Conservation (phyloP, 345 rosid species). For the Gossypium sturtianum region DNA sequence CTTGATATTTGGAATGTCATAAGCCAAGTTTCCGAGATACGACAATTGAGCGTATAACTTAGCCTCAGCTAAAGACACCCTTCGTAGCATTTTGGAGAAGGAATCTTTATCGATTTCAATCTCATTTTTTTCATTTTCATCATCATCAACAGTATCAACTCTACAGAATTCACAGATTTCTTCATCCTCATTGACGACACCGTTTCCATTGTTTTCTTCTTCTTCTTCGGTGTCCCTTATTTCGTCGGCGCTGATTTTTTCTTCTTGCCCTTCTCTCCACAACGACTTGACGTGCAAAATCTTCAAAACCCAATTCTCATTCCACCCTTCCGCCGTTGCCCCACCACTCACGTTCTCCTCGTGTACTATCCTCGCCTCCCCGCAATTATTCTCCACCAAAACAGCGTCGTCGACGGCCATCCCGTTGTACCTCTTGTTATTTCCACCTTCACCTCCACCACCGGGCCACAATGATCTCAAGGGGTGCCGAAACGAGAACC, state of each 20-base stretch:
- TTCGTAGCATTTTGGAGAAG: constrained; percentile 63
- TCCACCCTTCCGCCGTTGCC: constrained; percentile 27
- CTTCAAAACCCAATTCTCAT: constrained; percentile 83
- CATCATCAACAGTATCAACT: constrained; percentile 32
- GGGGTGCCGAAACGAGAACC: constrained; percentile 15
- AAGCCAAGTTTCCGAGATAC: constrained; percentile 72
- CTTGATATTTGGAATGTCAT: constrained; percentile 68
- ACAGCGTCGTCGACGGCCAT: constrained; percentile 56
- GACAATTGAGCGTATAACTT: constrained; percentile 74
- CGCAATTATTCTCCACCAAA: constrained; percentile 39
- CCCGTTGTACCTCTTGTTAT: constrained; percentile 30
- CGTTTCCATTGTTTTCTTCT: constrained; percentile 5
- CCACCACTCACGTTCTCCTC: constrained; percentile 20
- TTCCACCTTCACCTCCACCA: constrained; percentile 24
- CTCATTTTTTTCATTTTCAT: constrained; percentile 32
- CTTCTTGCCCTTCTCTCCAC: constrained; percentile 41
- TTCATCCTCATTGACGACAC: constrained; percentile 27
- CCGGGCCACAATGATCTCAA: constrained; percentile 18
- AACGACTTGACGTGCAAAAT: constrained; percentile 70
- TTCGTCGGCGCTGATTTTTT: background rate
- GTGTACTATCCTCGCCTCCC: constrained; percentile 10
- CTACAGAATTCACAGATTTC: constrained; percentile 47
- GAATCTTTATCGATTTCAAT: constrained; percentile 56
- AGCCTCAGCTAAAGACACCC: constrained; percentile 61
- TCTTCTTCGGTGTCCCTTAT: background rate